Evolutionary conservation across 2,329 filamentous ascomycete species (phyloP), one percentile per base, ranked within the genome.

Genomic region (Nemania sp.): DNA sequence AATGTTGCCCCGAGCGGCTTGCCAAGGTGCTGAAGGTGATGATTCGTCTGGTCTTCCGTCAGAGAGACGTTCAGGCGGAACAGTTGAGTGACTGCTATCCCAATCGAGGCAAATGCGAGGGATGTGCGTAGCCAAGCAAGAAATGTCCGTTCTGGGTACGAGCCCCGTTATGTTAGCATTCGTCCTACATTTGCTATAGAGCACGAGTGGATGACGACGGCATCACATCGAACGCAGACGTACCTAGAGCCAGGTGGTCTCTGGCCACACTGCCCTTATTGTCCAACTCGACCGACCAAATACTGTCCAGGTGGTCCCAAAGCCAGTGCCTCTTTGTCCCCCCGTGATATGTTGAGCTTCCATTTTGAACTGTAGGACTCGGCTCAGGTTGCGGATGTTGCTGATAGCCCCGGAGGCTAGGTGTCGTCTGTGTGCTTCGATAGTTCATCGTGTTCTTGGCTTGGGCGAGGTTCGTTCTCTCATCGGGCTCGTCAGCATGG

Each of bases 71-170:
- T 93, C 59, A 95, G 86, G 25, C 91, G 88, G 78, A 95, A 94
- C 49, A 95, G 85, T 74, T 95, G 91, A 1, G 91, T 94, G 42
- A 95, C 84, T 45, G 90, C 91, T 61, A 95, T 90, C 59, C 91
- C 91, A 67, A 95, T 94, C 35, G 85, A 90, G 11, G 90, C 90
- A 71, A 95, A 95, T 21, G 89, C 87, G 37, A 95, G 83, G 2
- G 89, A 92, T 2, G 91, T 95, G 54, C 91, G 85, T 45, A 95
- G 82, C 91, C 91, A 95, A 56, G 91, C 91, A 34, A 95, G 84
- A 75, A 94, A 95, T 0, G 91, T 95, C 18, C 91, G 84, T 76
- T 95, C 91, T 92, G 35, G 40, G 25, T 12, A 20, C n/a, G 1
- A 39, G 4, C 11, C 40, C 67, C 50, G 29, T 34, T 21, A 49